phyloP scores from a whole-genome alignment of 768 basidiomycete genomes.

The button mushroom (Agaricus bisporus) region DNA sequence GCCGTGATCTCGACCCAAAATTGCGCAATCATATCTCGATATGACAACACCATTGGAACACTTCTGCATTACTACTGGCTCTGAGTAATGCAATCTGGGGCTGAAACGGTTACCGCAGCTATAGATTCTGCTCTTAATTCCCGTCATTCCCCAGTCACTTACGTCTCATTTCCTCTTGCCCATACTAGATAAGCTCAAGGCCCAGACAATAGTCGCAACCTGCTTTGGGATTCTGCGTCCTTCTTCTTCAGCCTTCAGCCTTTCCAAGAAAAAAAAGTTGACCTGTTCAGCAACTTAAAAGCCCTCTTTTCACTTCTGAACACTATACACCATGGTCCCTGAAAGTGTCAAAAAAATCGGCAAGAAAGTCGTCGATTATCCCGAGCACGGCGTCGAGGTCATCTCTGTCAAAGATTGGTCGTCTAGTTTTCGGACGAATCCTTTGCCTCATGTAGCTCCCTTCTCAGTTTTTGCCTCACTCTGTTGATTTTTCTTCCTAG shows the following conservation, averaged over 20 bases:
- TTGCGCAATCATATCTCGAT: constrained; percentile 7
- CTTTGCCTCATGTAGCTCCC: constrained; percentile 43
- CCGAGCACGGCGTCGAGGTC: constrained; percentile 53
- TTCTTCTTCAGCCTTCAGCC: not conserved
- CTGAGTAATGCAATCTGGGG: too few species aligned
- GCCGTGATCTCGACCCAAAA: not conserved
- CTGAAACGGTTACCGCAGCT: too few species aligned
- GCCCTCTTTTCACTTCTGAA: not conserved
- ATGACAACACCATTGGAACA: constrained; percentile 6
- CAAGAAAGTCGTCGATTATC: constrained; percentile 55
- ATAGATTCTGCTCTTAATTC: too few species aligned
- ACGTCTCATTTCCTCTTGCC: too few species aligned
- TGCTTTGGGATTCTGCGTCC: not conserved
- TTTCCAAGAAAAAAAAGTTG: not conserved
- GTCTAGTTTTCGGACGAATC: constrained; percentile 31
- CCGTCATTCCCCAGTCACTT: too few species aligned
- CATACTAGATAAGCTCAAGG: too few species aligned
- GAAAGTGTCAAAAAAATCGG: constrained; percentile 37
- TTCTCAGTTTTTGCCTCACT: not conserved
- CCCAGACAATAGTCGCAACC: too few species aligned
- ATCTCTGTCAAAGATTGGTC: constrained; percentile 57
- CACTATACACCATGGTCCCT: constrained; percentile 13
- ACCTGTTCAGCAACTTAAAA: not conserved
- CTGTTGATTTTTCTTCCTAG: constrained; percentile 29
- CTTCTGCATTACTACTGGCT: not conserved